Evolutionary conservation across 2,329 filamentous ascomycete genomes (phyloP), one percentile per base, ranked within the genome.

Genomic region (Stagonosporopsis chrysanthemi): DNA sequence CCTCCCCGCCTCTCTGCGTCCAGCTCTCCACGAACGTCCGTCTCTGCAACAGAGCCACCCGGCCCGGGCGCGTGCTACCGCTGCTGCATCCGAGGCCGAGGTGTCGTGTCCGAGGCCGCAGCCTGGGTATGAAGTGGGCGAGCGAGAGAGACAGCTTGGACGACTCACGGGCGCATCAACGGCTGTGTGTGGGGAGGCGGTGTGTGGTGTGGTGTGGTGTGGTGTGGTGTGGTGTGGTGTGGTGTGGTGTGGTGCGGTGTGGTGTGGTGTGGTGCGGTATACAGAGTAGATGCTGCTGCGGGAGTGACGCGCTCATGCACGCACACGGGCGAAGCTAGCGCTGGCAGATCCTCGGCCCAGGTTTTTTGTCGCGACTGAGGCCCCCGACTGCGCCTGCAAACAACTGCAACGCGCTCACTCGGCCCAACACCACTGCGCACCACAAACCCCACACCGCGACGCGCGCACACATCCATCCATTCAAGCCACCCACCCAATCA

Each of bases 71-170:
- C 57, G 67, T 74, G 77, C 72, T 81, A 82, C 77, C 79, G 70
- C 52, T 38, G 60, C 59, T 70, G 71, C 79, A 81, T 81, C 45
- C 58, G 62, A 58, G 55, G 52, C 56, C 56, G 66, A 70, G 24
- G 73, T 76, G 69, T 55, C 69, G 72, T 79, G 78, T 80, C 70
- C 78, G 74, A 71, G 77, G 78, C 75, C 78, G 78, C 67, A 81
- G 77, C 75, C 76, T 75, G 73, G 76, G 69, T 55, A 80, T 66
- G 62, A 69, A 71, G 58, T 75, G 71, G 65, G 73, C 65, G 50
- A 60, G 55, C 36, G 75, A 61, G 71, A 73, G 70, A 81, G 78
- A 79, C 80, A 82, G 79, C 38, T 72, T 81, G 77, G 75, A 71
- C 51, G 52, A 41, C 36, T 44, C 24, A 44, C 43, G 22, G 14